Evolutionary conservation across 805 yeast species (phyloP).

Genomic region (Cyberlindnera nakhonratchasimensis): DNA sequence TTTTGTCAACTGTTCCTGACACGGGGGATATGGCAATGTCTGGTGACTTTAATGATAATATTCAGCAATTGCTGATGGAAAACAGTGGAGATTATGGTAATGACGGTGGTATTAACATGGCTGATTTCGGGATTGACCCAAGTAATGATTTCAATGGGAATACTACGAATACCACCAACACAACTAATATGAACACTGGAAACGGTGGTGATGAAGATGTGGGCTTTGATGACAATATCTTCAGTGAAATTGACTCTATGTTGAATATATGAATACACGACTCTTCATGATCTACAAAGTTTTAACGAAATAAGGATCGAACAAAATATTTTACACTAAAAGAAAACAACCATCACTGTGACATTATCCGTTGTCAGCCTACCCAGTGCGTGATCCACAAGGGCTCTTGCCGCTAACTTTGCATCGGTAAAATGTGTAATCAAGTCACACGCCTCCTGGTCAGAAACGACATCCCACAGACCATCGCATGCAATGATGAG

Average conservation of each 20-base stretch:
- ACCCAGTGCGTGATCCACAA: conserved; percentile 72
- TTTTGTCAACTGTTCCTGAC: conserved; percentile 30
- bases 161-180: conserved; percentile 1
- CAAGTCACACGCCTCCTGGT: conserved; percentile 76
- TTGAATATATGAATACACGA: conserved; percentile 15
- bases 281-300: not conserved
- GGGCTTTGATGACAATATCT: conserved; percentile 22
- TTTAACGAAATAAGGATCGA: no score
- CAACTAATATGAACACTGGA: not conserved
- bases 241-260: conserved; percentile 28
- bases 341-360: conserved; percentile 80
- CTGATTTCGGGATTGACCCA: conserved; percentile 2
- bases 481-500: conserved; percentile 95
- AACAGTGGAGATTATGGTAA: conserved; percentile 4
- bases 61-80: conserved; percentile 25
- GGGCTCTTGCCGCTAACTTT: conserved; percentile 57
- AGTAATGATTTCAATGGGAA: conserved; percentile 2
- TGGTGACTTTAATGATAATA: conserved; percentile 24
- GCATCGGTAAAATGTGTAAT: conserved; percentile 56
- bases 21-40: conserved; percentile 28
- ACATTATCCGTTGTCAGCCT: conserved; percentile 85
- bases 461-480: conserved; percentile 90
- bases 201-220: not conserved
- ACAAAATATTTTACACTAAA: conserved; percentile 23
- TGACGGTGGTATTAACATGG: conserved; percentile 10